Conservation (phyloP, 495 filamentous ascomycete species). For the Annulohypoxylon moriforme region DNA sequence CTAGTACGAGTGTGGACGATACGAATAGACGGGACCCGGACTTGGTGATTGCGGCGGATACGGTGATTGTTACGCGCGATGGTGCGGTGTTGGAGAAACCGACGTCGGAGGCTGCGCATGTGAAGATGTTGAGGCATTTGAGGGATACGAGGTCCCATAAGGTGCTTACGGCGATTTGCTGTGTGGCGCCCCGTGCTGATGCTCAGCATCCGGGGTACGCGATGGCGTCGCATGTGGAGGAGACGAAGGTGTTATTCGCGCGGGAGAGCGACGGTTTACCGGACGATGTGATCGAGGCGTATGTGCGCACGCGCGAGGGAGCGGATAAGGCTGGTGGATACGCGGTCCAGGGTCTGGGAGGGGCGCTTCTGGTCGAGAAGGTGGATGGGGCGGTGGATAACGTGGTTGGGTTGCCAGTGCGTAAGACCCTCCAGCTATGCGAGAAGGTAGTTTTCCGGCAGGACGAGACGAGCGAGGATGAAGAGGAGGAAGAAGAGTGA, state of each 20-base stretch:
- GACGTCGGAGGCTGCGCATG: conserved; percentile 78
- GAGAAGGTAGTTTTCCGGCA: conserved; percentile 79
- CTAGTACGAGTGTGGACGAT: conserved; percentile 25
- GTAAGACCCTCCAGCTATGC: conserved; percentile 81
- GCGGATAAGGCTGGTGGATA: conserved; percentile 97
- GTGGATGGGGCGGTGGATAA: conserved; percentile 94
- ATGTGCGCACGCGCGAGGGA: conserved; percentile 91
- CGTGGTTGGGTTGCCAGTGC: conserved; percentile 92
- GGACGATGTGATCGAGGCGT: conserved; percentile 73
- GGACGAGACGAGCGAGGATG: conserved; percentile 52
- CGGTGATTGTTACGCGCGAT: conserved; percentile 79
- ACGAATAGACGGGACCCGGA: conserved; percentile 69
- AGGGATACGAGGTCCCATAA: conserved; percentile 79
- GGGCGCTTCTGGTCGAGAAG: conserved; percentile 80
- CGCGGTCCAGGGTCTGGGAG: conserved; percentile 89
- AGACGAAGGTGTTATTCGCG: conserved; percentile 83
- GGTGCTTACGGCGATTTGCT: conserved; percentile 83
- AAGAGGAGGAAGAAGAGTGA: conserved; percentile 52
- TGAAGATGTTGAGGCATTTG: conserved; percentile 81
- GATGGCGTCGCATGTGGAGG: conserved; percentile 82
- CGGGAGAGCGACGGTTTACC: conserved; percentile 80
- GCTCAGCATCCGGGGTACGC: conserved; percentile 85
- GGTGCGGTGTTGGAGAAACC: conserved; percentile 93
- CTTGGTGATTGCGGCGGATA: conserved; percentile 91
- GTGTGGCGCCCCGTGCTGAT: conserved; percentile 81